Evolutionary conservation across 163 green algal genomes (phyloP).

Genomic region (Scenedesmus sp.): DNA sequence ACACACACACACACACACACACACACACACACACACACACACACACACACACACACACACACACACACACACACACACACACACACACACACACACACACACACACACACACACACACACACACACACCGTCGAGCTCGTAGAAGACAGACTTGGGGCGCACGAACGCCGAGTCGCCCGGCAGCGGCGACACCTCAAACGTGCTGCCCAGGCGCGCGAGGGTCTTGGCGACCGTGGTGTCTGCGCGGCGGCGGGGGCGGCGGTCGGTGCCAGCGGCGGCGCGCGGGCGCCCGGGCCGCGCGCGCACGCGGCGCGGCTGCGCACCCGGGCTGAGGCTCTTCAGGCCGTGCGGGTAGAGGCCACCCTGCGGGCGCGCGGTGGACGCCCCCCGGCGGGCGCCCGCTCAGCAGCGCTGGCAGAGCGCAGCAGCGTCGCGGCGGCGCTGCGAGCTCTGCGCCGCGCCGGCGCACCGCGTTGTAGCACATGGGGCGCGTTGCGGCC

Average conservation of each 20-base stretch:
- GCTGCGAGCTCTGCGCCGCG: no score
- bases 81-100: neutral
- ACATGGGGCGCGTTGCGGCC: neutral
- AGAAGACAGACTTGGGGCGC: conserved; percentile 20
- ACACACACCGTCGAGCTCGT: conserved; percentile 16
- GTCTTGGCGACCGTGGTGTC: conserved; percentile 27
- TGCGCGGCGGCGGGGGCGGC: conserved; percentile 1
- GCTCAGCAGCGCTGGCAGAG: neutral
- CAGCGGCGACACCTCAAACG: conserved; percentile 16
- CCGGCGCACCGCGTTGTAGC: no score
- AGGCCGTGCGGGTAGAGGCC: conserved; percentile 10
- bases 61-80: no score
- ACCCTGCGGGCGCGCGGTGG: neutral
- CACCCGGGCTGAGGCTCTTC: neutral
- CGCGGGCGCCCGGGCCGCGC: neutral
- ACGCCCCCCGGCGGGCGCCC: neutral
- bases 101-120: neutral
- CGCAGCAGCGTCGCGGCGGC: no score
- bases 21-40: neutral
- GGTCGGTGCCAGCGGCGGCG: neutral
- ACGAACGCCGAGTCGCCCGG: conserved; percentile 14
- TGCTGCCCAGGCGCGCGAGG: conserved; percentile 23
- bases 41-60: no score
- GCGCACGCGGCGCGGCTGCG: neutral
- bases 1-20: neutral